These are phyloP conservation scores for Rhizopogon roseolus DNA, from an alignment of 768 basidiomycete species.

Conservation along the genomic window DNA sequence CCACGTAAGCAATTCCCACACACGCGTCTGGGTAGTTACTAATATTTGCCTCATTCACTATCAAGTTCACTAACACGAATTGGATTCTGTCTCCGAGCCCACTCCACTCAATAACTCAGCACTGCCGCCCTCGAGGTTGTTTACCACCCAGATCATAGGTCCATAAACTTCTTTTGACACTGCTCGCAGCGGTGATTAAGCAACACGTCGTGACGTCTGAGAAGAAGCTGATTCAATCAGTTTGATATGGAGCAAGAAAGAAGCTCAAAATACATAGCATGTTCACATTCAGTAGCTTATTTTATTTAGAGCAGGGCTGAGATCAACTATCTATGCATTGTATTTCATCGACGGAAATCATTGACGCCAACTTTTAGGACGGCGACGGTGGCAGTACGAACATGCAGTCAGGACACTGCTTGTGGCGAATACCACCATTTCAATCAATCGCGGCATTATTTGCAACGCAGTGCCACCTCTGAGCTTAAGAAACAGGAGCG, in stretches of 20 bases:
- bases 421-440: slow-evolving; percentile 18
- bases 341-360: slow-evolving; percentile 58
- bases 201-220: too few species aligned
- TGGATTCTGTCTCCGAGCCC: too few species aligned
- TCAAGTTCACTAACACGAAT: too few species aligned
- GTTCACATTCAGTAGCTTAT: too few species aligned
- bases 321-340: slow-evolving; percentile 32
- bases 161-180: too few species aligned
- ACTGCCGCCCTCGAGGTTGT: too few species aligned
- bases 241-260: neutral
- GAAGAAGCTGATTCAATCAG: too few species aligned
- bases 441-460: slow-evolving; percentile 11
- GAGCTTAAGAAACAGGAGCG: slow-evolving; percentile 63
- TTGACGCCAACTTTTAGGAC: slow-evolving; percentile 48
- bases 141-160: too few species aligned
- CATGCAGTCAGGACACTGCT: slow-evolving; percentile 40
- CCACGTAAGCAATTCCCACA: slow-evolving; percentile 31
- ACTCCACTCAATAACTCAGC: too few species aligned
- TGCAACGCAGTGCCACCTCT: slow-evolving; percentile 40
- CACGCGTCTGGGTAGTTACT: slow-evolving; percentile 1
- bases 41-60: too few species aligned
- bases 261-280: neutral
- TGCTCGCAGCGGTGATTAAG: too few species aligned
- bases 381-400: slow-evolving; percentile 40
- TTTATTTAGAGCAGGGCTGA: slow-evolving; percentile 10